Evolutionary conservation across 208 protist species (phyloP).

Genomic region (Trypanosoma platydactyli): DNA sequence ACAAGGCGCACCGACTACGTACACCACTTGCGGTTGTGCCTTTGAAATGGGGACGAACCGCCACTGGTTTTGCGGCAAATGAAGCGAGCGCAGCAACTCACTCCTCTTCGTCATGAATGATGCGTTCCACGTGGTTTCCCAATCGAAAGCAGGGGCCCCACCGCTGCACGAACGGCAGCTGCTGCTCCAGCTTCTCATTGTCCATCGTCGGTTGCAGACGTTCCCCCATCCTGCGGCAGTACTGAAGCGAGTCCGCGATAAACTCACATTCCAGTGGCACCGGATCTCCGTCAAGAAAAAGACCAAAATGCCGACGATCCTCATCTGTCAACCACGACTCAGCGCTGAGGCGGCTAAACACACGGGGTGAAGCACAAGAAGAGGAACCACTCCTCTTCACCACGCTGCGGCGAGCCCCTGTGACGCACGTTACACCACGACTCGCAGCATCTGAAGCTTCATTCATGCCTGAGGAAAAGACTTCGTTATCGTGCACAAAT

Average conservation of each 20-base stretch:
- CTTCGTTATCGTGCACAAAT: constrained; percentile 15
- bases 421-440: constrained; percentile 37
- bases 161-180: neutral
- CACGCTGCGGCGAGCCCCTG: constrained; percentile 26
- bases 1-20: too few relatives aligned
- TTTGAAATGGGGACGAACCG: too few relatives aligned
- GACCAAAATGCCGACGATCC: constrained; percentile 36
- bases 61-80: too few relatives aligned
- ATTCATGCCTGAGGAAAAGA: neutral
- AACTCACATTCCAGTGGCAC: constrained; percentile 30
- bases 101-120: constrained; percentile 29
- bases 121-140: constrained; percentile 19
- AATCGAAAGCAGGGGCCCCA: constrained; percentile 32
- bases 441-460: neutral
- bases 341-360: constrained; percentile 69
- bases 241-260: constrained; percentile 21
- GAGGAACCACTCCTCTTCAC: constrained; percentile 19
- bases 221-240: constrained; percentile 4
- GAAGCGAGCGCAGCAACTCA: constrained; percentile 1
- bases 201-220: neutral
- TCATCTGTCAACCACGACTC: constrained; percentile 42
- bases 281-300: constrained; percentile 19
- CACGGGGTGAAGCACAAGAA: constrained; percentile 17
- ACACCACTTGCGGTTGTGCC: too few relatives aligned
- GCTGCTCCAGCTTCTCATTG: constrained; percentile 7